phyloP scores from a whole-genome alignment of 139 green algal genomes.

The Volvox reticuliferus region DNA sequence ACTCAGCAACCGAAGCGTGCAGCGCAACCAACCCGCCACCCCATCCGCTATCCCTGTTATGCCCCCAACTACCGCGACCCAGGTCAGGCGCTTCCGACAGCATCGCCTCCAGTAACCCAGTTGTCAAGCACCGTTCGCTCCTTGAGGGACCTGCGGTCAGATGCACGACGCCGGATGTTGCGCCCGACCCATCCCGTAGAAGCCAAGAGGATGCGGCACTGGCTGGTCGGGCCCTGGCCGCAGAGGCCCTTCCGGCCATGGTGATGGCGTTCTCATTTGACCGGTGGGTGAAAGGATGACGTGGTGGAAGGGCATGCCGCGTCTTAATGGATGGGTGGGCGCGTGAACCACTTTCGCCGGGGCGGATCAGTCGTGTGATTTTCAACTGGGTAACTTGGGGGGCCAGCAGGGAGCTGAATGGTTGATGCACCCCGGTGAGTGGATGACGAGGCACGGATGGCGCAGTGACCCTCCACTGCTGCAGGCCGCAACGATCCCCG shows the following conservation, averaged over 20 bases:
- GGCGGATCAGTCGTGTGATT: not conserved
- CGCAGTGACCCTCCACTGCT: no score
- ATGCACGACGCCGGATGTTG: not conserved
- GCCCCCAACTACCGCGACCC: not conserved
- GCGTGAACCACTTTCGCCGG: not conserved
- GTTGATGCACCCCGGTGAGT: not conserved
- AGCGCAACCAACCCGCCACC: not conserved
- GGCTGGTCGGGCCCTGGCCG: not conserved
- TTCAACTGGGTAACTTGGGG: not conserved
- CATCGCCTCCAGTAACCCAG: not conserved
- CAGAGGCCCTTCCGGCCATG: not conserved
- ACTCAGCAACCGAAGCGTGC: not conserved
- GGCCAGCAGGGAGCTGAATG: not conserved
- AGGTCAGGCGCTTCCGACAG: not conserved
- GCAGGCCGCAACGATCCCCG: not conserved
- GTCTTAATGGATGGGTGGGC: not conserved
- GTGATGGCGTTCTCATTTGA: not conserved
- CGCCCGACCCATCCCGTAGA: not conserved
- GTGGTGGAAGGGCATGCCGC: not conserved
- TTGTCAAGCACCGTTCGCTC: not conserved
- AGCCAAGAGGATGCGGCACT: not conserved
- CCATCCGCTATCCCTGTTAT: not conserved
- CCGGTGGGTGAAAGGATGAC: not conserved
- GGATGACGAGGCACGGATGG: not conserved
- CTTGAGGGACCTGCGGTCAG: not conserved